Conservation (phyloP, 2,329 filamentous ascomycete species). For the Dactylellina parvicollis region DNA sequence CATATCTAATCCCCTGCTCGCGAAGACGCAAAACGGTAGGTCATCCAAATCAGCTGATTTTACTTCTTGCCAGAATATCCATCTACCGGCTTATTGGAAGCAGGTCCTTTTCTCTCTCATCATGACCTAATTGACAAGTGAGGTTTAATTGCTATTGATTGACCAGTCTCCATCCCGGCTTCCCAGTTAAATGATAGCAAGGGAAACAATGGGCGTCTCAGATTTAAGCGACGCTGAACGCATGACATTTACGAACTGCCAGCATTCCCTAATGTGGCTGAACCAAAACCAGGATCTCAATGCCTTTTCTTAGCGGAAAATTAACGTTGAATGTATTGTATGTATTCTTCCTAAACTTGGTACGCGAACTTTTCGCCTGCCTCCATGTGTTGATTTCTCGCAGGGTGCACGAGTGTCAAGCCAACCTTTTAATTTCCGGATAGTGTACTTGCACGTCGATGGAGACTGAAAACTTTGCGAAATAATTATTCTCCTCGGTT, state of each 20-base stretch:
- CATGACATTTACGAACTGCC: not conserved
- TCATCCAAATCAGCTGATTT: conserved; percentile 8
- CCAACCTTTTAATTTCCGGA: not conserved
- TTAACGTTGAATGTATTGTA: too few relatives aligned
- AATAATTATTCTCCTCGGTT: too few relatives aligned
- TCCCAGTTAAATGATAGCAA: not conserved
- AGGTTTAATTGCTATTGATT: too few relatives aligned
- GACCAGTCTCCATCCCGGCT: not conserved
- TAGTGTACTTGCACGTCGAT: not conserved
- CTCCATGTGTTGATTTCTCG: conserved; percentile 7
- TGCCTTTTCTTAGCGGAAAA: too few relatives aligned
- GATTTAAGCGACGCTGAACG: not conserved
- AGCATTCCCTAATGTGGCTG: not conserved
- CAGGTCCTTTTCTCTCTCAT: not conserved
- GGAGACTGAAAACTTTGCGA: too few relatives aligned
- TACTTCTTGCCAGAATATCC: not conserved
- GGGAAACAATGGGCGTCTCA: conserved; percentile 8
- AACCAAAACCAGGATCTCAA: too few relatives aligned
- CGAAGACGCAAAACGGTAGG: conserved; percentile 8
- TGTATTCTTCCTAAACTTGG: conserved; percentile 31
- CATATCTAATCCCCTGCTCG: too few relatives aligned
- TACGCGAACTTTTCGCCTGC: conserved; percentile 15
- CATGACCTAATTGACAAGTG: conserved; percentile 7
- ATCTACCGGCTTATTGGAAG: not conserved
- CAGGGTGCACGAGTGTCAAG: not conserved